These are phyloP conservation scores for Solanum ossicruentum DNA, from an alignment of 257 asterid species.

Conservation along the genomic window DNA sequence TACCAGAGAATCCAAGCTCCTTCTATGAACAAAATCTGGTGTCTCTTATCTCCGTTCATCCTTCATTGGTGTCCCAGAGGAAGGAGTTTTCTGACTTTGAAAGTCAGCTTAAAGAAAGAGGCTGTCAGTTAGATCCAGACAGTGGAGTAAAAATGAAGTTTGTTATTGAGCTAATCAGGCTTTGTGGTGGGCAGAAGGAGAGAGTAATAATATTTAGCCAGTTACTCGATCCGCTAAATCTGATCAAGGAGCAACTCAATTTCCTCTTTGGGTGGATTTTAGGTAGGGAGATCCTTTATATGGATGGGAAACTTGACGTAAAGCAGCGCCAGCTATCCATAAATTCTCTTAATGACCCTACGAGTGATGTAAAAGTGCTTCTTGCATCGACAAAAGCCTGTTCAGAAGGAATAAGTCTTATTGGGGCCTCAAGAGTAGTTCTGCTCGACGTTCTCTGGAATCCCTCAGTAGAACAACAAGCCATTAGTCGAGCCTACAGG, in stretches of 20 bases:
- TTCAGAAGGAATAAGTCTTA: slow-evolving; percentile 14
- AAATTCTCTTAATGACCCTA: not conserved
- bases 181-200: slow-evolving; percentile 18
- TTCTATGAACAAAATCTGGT: slow-evolving; percentile 25
- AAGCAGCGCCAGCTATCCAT: not conserved
- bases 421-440: slow-evolving; percentile 78
- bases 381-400: not conserved
- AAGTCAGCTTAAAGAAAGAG: not conserved
- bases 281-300: slow-evolving; percentile 48
- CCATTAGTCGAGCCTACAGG: slow-evolving; percentile 68
- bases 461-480: slow-evolving; percentile 60
- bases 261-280: slow-evolving; percentile 20
- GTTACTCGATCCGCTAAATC: slow-evolving; percentile 33
- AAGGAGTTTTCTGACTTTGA: slow-evolving; percentile 12
- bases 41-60: slow-evolving; percentile 56
- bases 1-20: not conserved
- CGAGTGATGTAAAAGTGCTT: not conserved
- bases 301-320: not conserved
- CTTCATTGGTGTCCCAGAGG: slow-evolving; percentile 26
- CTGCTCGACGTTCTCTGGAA: slow-evolving; percentile 75
- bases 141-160: slow-evolving; percentile 56
- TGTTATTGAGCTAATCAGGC: slow-evolving; percentile 30
- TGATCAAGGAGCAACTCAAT: slow-evolving; percentile 16
- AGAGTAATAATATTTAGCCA: slow-evolving; percentile 54
- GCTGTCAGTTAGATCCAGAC: slow-evolving; percentile 4